Evolutionary conservation across 352 stramenopile genomes (phyloP), one percentile per base, ranked within the genome.

Genomic region (Globisporangium irregulare): DNA sequence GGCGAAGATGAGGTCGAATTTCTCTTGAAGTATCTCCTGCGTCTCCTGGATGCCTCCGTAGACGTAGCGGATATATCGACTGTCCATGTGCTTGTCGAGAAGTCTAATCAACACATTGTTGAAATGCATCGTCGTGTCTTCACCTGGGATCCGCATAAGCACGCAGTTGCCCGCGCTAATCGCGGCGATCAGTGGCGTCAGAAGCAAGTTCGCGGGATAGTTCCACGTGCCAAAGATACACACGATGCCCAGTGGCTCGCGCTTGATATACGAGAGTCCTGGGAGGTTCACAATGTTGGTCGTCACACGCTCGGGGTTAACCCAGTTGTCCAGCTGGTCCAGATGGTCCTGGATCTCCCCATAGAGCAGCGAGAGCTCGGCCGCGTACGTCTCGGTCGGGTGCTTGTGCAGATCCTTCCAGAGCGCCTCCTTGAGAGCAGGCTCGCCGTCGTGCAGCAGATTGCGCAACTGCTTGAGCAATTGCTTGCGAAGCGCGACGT

Each of bases 171-270:
- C 97, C 0, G 92, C 97, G 8, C 82, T 81, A 20, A 98, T 66
- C 9, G 86, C 89, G 6, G 81, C 83, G 6, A 94, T 72, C 4
- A 97, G 68, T 18, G 91, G 90, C 68, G 83, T 79, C 6, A 98
- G 63, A 20, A 79, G 65, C 48, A 98, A 70, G 20, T 82, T 74
- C 20, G 98, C 64, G 0, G 95, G 95, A 69, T 97, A 98, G 72
- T 98, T 98, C 88, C 91, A 98, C 72, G 89, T 93, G 41, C 86
- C 80, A 10, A 98, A 94, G 77, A 98, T 70, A 38, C 89, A 96
- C 7, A 95, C 90, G 34, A 97, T 84, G 41, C 93, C 90, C 22
- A 96, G 73, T 9, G 89, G 87, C 48, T 95, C 87, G 15, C 69
- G 71, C 14, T 78, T 57, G n/a, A 96, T 70, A 64, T 91, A 92